Evolutionary conservation across 192 early-diverging fungal species (phyloP).

Genomic region (Coemansia sp.): DNA sequence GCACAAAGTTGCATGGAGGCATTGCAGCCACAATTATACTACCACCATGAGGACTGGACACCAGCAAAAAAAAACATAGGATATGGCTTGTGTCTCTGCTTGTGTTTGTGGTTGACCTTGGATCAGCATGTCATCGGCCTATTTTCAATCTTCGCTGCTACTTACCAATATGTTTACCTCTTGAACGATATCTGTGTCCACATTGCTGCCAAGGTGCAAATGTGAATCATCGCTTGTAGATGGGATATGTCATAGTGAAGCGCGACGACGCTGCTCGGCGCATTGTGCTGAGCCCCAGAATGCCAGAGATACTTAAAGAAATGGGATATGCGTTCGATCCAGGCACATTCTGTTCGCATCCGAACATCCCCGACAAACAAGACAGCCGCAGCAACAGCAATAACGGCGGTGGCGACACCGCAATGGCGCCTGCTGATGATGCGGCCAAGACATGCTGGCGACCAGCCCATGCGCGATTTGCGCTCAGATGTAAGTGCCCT

Average conservation of each 20-base stretch:
- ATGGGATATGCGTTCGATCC: conserved; percentile 32
- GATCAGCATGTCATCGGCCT: too few species aligned
- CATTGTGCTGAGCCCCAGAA: conserved; percentile 40
- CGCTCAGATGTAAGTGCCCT: conserved; percentile 49
- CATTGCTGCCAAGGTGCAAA: conserved; percentile 1
- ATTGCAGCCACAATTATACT: not conserved
- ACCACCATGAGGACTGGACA: too few species aligned
- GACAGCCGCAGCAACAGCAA: conserved; percentile 3
- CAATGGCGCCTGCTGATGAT: conserved; percentile 13
- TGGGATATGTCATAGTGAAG: conserved; percentile 52
- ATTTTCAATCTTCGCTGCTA: not conserved
- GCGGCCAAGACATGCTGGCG: conserved; percentile 43
- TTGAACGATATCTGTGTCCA: not conserved
- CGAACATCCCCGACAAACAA: conserved; percentile 14
- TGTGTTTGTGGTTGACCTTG: too few species aligned
- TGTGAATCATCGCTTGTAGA: conserved; percentile 20
- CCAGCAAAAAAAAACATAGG: too few species aligned
- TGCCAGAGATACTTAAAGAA: conserved; percentile 31
- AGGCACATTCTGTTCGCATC: not conserved
- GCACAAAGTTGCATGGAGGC: not conserved
- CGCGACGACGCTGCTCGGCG: conserved; percentile 40
- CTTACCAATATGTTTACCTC: not conserved
- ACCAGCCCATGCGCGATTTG: conserved; percentile 52
- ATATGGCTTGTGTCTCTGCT: too few species aligned
- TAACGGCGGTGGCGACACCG: not conserved